Evolutionary conservation across 2,329 filamentous ascomycete genomes (phyloP), one percentile per base, ranked within the genome.

Genomic region (Cladosporium sp.): DNA sequence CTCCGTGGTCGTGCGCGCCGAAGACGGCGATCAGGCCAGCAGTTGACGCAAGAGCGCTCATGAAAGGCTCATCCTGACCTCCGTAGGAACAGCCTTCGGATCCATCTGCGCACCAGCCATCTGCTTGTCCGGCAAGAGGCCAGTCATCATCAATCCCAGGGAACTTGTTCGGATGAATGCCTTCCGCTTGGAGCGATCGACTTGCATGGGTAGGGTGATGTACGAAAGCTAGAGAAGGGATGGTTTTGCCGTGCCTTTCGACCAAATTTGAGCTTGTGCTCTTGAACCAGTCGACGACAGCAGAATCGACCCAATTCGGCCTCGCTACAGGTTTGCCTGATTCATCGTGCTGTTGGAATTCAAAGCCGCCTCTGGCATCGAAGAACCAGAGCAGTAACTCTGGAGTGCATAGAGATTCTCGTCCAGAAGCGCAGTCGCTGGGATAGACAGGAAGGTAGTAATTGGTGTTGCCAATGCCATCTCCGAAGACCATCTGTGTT

Each of bases 361-460:
- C 69, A 45, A 71, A 70, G 7, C 83, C 83, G 30, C 84, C 83
- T 13, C 79, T 73, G 50, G 75, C 80, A 60, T 89, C 86, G 58
- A 89, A 88, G 68, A 88, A 88, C 83, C 84, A 89, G 1, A 89
- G 70, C 1, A 89, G 60, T 7, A 74, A 59, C 7, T 61, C 58
- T 7, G 80, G 77, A 1, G 43, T 37, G n/a, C 43, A 48, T 17
- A 11, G 8, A 12, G 8, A 38, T 34, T 27, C 1, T 40, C 43
- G 9, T 52, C 50, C 17, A 41, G 51, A 43, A 8, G 24, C 42
- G 13, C 61, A 57, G 4, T 58, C 49, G 52, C 74, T 71, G 59
- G 77, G 77, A 58, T 76, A 80, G 2, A 83, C 65, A 0, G 73
- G 73, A 5, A 82, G 58, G 51, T 75, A 80, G 61, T 81, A 82